These are phyloP conservation scores for Dactylis glomerata DNA, from an alignment of 176 grass and related monocot genomes.

Conservation along the genomic window DNA sequence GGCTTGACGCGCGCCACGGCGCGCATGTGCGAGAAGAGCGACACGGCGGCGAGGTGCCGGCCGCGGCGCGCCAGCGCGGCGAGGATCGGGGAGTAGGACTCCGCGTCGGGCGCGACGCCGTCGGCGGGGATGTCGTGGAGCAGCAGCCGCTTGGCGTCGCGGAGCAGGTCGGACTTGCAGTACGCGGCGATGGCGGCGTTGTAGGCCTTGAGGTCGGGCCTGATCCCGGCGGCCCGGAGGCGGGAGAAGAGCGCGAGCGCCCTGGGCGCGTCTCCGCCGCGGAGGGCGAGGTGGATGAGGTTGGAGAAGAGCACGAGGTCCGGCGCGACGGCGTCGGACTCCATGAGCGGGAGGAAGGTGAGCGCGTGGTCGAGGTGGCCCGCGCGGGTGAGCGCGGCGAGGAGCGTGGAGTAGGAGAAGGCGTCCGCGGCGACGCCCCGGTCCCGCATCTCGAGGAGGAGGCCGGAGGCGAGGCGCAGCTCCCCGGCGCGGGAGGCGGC, in stretches of 20 bases:
- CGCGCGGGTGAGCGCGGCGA: conserved; percentile 75
- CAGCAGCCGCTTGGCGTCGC: conserved; percentile 63
- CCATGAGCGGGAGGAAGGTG: conserved; percentile 78
- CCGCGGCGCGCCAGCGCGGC: conserved; percentile 68
- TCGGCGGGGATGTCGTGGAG: conserved; percentile 65
- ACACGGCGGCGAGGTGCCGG: conserved; percentile 65
- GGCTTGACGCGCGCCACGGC: conserved; percentile 54
- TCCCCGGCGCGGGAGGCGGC: conserved; percentile 46
- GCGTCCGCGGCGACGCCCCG: conserved; percentile 51
- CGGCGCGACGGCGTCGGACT: conserved; percentile 56
- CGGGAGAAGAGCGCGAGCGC: conserved; percentile 88
- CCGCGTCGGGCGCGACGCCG: conserved; percentile 57
- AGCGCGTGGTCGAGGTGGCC: conserved; percentile 73
- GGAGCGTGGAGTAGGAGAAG: conserved; percentile 87
- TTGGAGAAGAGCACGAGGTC: conserved; percentile 84
- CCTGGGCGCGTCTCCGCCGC: conserved; percentile 57
- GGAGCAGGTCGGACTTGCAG: conserved; percentile 57
- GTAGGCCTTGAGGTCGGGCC: conserved; percentile 76
- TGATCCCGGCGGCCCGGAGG: conserved; percentile 52
- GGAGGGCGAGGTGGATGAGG: conserved; percentile 75
- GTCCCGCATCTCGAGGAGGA: conserved; percentile 81
- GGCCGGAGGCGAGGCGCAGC: conserved; percentile 66
- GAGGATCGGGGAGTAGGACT: conserved; percentile 80
- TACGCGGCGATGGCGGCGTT: conserved; percentile 72
- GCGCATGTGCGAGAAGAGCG: conserved; percentile 89